Conservation (phyloP, 805 yeast genomes). For the Tetrapisispora taiwanensis region DNA sequence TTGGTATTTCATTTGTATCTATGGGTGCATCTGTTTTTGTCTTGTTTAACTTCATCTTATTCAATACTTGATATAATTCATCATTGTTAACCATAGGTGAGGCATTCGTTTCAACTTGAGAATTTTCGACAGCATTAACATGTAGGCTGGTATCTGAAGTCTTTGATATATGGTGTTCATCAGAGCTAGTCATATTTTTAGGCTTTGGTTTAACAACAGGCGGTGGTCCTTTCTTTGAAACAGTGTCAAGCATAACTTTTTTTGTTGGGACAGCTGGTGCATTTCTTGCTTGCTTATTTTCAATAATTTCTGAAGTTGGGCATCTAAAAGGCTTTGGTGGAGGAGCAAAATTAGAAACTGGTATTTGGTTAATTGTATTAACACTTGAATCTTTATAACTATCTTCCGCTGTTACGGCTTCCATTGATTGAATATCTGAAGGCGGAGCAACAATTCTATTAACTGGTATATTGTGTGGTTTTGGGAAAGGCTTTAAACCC, state of each 20-base stretch:
- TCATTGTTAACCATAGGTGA: not conserved
- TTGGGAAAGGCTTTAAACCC: constrained; percentile 17
- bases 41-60: constrained; percentile 10
- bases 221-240: constrained; percentile 8
- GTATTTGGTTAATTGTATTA: not conserved
- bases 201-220: constrained; percentile 27
- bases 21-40: constrained; percentile 1
- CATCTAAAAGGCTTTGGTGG: constrained; percentile 27
- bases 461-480: constrained; percentile 2
- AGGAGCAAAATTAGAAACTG: constrained; percentile 17
- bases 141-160: not conserved
- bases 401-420: not conserved
- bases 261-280: not conserved
- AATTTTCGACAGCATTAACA: not conserved
- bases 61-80: constrained; percentile 9
- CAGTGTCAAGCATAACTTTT: not conserved
- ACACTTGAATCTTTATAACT: not conserved
- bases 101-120: not conserved
- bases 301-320: not conserved
- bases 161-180: not conserved
- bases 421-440: not conserved
- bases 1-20: not conserved
- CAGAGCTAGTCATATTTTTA: constrained; percentile 4
- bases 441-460: not conserved
- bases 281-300: too few species aligned